These are phyloP conservation scores for Fusarium circinatum DNA, from an alignment of 2,329 filamentous ascomycete species.

Conservation along the genomic window DNA sequence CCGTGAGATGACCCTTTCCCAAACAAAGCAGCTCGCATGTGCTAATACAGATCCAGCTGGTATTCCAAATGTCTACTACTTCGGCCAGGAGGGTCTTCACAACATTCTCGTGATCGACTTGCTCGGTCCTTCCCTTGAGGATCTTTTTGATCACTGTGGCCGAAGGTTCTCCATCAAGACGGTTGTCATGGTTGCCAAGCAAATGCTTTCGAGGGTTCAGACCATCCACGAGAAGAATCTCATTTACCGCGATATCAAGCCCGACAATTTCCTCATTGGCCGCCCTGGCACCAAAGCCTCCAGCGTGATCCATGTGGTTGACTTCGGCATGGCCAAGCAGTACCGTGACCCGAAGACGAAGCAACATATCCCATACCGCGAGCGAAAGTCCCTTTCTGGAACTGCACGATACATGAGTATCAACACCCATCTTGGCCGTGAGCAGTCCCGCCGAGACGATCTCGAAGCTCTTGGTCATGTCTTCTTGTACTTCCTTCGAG, in stretches of 20 bases:
- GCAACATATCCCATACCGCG: conserved; percentile 97
- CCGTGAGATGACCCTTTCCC: conserved; percentile 70
- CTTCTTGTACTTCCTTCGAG: conserved; percentile 80
- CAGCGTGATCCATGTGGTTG: conserved; percentile 98
- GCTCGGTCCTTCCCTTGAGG: conserved; percentile 92
- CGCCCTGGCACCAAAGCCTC: conserved; percentile 91
- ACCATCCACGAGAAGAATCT: conserved; percentile 98
- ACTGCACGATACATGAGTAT: conserved; percentile 99
- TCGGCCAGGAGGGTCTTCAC: conserved; percentile 97
- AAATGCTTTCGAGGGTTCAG: conserved; percentile 96
- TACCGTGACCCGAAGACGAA: conserved; percentile 99
- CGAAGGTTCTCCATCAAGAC: conserved; percentile 96
- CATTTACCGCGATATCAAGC: conserved; percentile 99
- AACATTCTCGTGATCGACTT: conserved; percentile 99
- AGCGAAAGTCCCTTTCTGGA: conserved; percentile 95
- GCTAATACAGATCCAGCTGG: conserved; percentile 70
- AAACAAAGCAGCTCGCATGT: conserved; percentile 45
- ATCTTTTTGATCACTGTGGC: conserved; percentile 97
- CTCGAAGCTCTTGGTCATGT: conserved; percentile 86
- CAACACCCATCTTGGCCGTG: conserved; percentile 96
- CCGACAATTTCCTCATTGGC: conserved; percentile 98
- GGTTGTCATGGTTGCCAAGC: conserved; percentile 98
- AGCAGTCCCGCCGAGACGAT: conserved; percentile 96
- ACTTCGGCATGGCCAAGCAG: conserved; percentile 99
- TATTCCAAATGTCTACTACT: conserved; percentile 99